Conservation (phyloP, 345 rosid genomes). For the Eucalyptus virginea region DNA sequence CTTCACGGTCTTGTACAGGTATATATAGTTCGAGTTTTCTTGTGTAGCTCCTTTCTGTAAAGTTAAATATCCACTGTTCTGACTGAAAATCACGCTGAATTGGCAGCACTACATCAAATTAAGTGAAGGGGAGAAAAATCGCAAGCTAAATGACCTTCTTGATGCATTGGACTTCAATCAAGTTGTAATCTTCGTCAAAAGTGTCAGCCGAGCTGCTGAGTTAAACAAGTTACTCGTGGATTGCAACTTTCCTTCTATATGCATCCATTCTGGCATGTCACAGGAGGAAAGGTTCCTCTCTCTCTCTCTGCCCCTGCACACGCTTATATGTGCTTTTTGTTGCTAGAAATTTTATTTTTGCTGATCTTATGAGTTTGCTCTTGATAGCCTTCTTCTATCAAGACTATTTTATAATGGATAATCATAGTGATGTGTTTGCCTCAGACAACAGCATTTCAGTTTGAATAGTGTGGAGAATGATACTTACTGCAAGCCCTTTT, state of each 20-base stretch:
- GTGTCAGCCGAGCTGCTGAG: slow-evolving; percentile 94
- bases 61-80: neutral
- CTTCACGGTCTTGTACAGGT: slow-evolving; percentile 99
- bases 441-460: neutral
- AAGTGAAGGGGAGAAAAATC: slow-evolving; percentile 89
- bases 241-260: slow-evolving; percentile 96
- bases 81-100: neutral
- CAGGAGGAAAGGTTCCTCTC: slow-evolving; percentile 83
- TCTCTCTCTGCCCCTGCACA: neutral
- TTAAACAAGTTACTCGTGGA: slow-evolving; percentile 87
- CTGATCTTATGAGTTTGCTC: neutral
- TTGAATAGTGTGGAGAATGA: neutral
- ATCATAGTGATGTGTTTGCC: neutral
- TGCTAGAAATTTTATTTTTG: neutral
- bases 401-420: neutral
- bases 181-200: slow-evolving; percentile 95
- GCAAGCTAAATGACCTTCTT: slow-evolving; percentile 92
- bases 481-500: neutral
- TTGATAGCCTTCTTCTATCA: neutral
- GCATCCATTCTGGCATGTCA: slow-evolving; percentile 99
- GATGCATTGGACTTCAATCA: slow-evolving; percentile 99
- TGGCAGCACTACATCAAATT: slow-evolving; percentile 97
- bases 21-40: neutral
- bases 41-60: neutral
- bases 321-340: neutral